Evolutionary conservation across 768 basidiomycete genomes (phyloP), one percentile per base, ranked within the genome.

Genomic region (Megacollybia marginata): DNA sequence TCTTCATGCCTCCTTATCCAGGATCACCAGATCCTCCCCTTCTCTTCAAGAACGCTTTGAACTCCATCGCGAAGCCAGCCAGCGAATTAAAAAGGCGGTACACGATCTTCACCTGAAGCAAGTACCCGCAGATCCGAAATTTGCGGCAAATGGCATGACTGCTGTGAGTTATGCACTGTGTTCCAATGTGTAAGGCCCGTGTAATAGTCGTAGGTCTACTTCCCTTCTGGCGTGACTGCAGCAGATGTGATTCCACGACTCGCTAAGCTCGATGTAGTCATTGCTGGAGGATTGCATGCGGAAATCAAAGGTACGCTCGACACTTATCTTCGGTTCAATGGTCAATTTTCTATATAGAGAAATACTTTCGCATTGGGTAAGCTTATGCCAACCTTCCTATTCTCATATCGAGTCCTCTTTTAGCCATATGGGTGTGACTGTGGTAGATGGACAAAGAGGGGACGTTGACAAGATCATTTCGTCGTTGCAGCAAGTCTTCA

Each of bases 141-240:
- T 78, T 51, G 76, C 86, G 15, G 94, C 96, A 3, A 95, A 94
- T 61, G 94, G 95, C 36, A 97, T 99, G 96, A 89, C 87, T 6
- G 94, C 93, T 38, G 83, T 28, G 23, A 28, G 23, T 3, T 28
- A 3, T 28, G 6, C 23, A 3, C 6, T 6, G 6, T 28, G 23
- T 3, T 28, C 23, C 23, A 28, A n/a, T 6, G 23, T 6, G 23
- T 6, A 28, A 28, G 2, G 23, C 23, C 23, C 23, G 23, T 28
- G 2, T 28, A 28, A n/a, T 28, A 28, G 6, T 28, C 23, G 23
- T 28, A 28, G 23, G 23, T 90, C 46, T 93, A 90, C 67, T 88
- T 80, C 60, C 96, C 96, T 11, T 76, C 83, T 1, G 93, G 92
- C 5, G 61, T 94, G n/a, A 68, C 68, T 20, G 85, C 88, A 0